Evolutionary conservation across 2,329 filamentous ascomycete genomes (phyloP).

Genomic region (Orbilia oligospora): DNA sequence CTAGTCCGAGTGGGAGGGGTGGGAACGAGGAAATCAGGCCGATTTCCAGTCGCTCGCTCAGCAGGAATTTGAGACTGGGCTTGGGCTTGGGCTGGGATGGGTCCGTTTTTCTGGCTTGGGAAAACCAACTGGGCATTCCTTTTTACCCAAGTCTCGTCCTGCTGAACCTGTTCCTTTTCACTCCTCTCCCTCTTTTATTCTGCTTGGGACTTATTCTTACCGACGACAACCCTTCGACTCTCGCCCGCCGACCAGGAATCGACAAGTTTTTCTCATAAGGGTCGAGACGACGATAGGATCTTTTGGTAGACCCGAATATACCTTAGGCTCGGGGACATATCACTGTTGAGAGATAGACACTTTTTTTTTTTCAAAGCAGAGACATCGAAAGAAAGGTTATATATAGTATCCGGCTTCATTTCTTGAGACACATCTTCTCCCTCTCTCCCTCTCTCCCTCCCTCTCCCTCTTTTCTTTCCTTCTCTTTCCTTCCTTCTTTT

Average conservation of each 20-base stretch:
- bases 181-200: slow-evolving; percentile 23
- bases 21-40: slow-evolving; percentile 42
- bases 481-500: background rate
- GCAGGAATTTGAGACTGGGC: slow-evolving; percentile 44
- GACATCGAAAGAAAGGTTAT: slow-evolving; percentile 42
- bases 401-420: slow-evolving; percentile 56
- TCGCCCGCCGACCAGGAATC: slow-evolving; percentile 46
- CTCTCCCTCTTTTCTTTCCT: background rate
- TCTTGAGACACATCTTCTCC: slow-evolving; percentile 16
- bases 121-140: slow-evolving; percentile 46
- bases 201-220: slow-evolving; percentile 28
- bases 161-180: slow-evolving; percentile 25
- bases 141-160: slow-evolving; percentile 46
- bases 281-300: slow-evolving; percentile 58
- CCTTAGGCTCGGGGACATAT: slow-evolving; percentile 51
- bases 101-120: slow-evolving; percentile 55
- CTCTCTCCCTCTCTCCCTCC: background rate
- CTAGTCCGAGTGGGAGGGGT: slow-evolving; percentile 35
- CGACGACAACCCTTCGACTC: slow-evolving; percentile 47
- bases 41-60: slow-evolving; percentile 40
- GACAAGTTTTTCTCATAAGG: slow-evolving; percentile 19
- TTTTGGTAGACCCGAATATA: slow-evolving; percentile 26
- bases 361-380: background rate
- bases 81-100: slow-evolving; percentile 48
- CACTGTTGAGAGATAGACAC: slow-evolving; percentile 7